Evolutionary conservation across 306 rosid genomes (phyloP).

Genomic region (Astragalus glycyphyllos): DNA sequence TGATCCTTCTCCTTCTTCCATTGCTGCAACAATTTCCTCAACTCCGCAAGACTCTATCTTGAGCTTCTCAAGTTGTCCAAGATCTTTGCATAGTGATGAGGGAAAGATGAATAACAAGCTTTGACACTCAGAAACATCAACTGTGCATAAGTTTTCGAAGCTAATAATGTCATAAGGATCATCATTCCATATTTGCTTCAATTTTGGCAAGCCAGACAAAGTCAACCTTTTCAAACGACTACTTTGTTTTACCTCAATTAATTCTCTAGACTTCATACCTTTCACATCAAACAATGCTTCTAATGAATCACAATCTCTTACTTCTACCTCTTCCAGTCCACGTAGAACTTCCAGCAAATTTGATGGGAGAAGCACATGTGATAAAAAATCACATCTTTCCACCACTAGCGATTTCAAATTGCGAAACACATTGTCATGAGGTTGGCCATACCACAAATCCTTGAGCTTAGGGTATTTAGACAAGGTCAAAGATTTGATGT

Average conservation of each 20-base stretch:
- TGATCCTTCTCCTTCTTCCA: neutral
- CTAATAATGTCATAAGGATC: constrained; percentile 8
- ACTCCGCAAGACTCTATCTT: neutral
- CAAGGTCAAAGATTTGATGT: neutral
- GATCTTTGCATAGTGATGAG: neutral
- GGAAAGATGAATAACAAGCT: constrained; percentile 1
- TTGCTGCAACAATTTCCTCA: neutral
- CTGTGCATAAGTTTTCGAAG: neutral
- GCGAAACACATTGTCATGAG: neutral
- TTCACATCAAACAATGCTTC: constrained; percentile 12
- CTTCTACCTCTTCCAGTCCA: constrained; percentile 1
- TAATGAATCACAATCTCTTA: constrained; percentile 27
- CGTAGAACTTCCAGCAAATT: neutral
- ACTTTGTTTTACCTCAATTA: neutral
- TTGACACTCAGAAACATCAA: neutral
- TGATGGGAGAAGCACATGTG: constrained; percentile 17
- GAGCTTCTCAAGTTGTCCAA: neutral
- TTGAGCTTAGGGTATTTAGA: neutral
- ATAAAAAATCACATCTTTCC: constrained; percentile 7
- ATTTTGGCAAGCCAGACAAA: too few relatives aligned
- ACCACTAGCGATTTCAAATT: constrained; percentile 12
- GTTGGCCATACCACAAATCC: constrained; percentile 2
- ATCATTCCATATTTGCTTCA: neutral
- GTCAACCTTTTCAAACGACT: too few relatives aligned
- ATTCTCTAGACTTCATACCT: neutral